Base-by-base conservation (phyloP, 495 filamentous ascomycete species). In the Hyphodiscus hymeniophilus region DNA sequence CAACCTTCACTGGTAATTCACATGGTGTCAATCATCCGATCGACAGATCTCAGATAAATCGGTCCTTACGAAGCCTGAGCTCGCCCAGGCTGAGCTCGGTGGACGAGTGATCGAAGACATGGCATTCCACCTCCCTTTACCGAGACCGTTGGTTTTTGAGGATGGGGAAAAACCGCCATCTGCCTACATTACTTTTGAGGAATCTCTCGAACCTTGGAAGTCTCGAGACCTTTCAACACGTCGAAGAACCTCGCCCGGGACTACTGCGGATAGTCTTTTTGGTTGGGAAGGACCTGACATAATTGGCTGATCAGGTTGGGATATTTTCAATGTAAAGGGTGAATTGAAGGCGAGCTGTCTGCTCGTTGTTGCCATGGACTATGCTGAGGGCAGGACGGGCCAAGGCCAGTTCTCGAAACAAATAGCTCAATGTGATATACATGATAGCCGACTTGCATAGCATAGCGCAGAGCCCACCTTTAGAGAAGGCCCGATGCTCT, bases 31-130 rank as follows among this genome's bases (percentile, higher is more conserved):
- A 82, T 89, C 36, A 74, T 87, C 88, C 84, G 73, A 81, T 86
- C 84, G 85, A 94, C 89, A 90, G 81, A 80, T 91, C 80, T 83
- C 60, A 94, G 81, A 95, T 62, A 60, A 76, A 92, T 72, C 60
- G 59, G 62, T 69, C 62, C 57, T 63, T 56, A 55, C 60, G 58
- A 64, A 66, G 61, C 67, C 77, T 83, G 82, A 82, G 81, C 75
- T 90, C 82, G 82, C 77, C 70, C 57, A 57, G 59, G 71, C 61
- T 84, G 80, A 82, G 73, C 76, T 85, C 79, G 79, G 77, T 76
- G 69, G 75, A 74, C 57, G 66, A 66, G 69, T 68, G 66, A 66
- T 71, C 8, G 71, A 71, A 75, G 82, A 81, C 76, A 79, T 78
- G 79, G 89, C 87, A 91, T 91, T 91, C 85, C 85, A 80, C 68